Percentiles rank a stretch among this genome's conserved stretches.
Conservation (phyloP, 2,329 filamentous ascomycete species). For the Aspergillus bombycis region DNA sequence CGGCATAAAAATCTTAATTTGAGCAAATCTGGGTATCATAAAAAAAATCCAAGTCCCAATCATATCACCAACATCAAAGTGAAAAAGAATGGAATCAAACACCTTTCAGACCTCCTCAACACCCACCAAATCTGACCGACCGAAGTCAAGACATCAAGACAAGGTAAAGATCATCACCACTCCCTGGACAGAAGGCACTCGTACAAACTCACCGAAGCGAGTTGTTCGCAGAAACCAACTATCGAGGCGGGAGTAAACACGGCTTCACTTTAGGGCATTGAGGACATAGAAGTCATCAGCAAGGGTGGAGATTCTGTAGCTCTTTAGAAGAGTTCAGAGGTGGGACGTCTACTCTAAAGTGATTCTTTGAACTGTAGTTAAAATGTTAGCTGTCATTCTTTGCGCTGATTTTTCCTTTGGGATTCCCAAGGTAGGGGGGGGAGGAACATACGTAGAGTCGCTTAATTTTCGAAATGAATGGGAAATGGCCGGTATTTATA, state of each 20-base stretch:
- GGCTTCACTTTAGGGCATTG: constrained; percentile 86
- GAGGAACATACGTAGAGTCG: constrained; percentile 47
- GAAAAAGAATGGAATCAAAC: constrained; percentile 56
- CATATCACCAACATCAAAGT: constrained; percentile 41
- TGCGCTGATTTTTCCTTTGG: neutral
- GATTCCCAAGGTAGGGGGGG: constrained; percentile 28
- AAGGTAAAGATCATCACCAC: constrained; percentile 95
- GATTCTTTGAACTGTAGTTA: constrained; percentile 68
- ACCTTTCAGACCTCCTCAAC: constrained; percentile 90
- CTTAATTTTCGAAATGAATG: constrained; percentile 39
- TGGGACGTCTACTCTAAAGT: constrained; percentile 96
- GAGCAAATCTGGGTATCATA: neutral
- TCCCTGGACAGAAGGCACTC: constrained; percentile 68
- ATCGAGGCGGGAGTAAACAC: constrained; percentile 55
- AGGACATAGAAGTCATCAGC: constrained; percentile 88
- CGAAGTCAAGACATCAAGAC: constrained; percentile 71
- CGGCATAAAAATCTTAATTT: neutral
- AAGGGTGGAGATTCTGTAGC: constrained; percentile 91
- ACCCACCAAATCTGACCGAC: constrained; percentile 78
- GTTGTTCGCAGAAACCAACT: constrained; percentile 27
- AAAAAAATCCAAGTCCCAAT: neutral
- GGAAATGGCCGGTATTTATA: neutral
- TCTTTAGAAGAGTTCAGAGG: constrained; percentile 90
- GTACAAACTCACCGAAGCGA: constrained; percentile 37
- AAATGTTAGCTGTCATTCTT: constrained; percentile 24